Percentiles rank a stretch among this genome's conserved stretches.
Evolutionary conservation across 257 asterid genomes (phyloP).

Genomic region (Fraxinus cuspidata): DNA sequence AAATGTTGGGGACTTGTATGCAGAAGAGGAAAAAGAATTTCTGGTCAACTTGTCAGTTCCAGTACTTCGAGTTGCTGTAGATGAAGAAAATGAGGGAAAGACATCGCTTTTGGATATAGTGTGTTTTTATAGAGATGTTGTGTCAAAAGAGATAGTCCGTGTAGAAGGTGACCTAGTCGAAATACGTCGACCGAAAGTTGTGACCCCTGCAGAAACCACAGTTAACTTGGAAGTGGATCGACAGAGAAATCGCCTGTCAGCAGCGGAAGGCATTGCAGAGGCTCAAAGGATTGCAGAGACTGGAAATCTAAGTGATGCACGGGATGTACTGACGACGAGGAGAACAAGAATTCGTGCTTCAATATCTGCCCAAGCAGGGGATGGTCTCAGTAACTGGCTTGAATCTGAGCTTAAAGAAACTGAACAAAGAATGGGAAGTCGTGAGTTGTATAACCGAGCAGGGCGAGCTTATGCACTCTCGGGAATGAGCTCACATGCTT

Average conservation of each 20-base stretch:
- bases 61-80: neutral
- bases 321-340: constrained; percentile 20
- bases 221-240: constrained; percentile 47
- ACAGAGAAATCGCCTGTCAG: constrained; percentile 40
- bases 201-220: constrained; percentile 11
- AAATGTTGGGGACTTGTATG: constrained; percentile 42
- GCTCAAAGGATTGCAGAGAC: constrained; percentile 43
- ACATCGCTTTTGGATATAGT: constrained; percentile 35
- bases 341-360: constrained; percentile 25
- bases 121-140: constrained; percentile 34
- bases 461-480: constrained; percentile 49
- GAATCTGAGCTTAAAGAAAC: constrained; percentile 41
- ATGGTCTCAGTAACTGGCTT: constrained; percentile 32
- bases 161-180: constrained; percentile 32
- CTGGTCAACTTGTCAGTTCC: constrained; percentile 37
- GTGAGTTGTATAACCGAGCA: constrained; percentile 26
- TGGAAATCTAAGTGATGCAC: constrained; percentile 43
- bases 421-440: constrained; percentile 37
- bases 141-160: constrained; percentile 20
- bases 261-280: constrained; percentile 40
- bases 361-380: constrained; percentile 39
- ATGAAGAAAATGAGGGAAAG: constrained; percentile 13
- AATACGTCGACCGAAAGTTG: constrained; percentile 35
- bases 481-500: constrained; percentile 36
- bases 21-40: constrained; percentile 51